Base-by-base conservation (phyloP, 2,329 filamentous ascomycete genomes). In the Neodidymelliopsis sp. region DNA sequence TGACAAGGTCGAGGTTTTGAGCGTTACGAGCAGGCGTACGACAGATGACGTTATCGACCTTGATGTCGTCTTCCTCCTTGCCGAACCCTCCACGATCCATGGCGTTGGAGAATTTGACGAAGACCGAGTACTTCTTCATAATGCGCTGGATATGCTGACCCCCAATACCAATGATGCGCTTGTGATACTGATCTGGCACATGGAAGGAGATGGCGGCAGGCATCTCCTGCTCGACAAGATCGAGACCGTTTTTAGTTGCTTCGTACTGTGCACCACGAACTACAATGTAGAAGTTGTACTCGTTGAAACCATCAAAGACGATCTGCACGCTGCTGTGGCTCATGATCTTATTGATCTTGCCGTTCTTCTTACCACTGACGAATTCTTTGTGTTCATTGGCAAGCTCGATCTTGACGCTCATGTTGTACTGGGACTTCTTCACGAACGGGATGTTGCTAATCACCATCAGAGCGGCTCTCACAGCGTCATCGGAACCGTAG, bases 341-440 rank as follows among this genome's bases (percentile, higher is more conserved):
- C 94, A 99, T 99, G 67, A 99, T 99, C 81, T 99, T 99, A 81
- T 99, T 99, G 75, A 99, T 99, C 79, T 99, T 99, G 75, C 94
- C 94, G 66, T 99, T 99, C 81, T 99, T 99, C 81, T 99, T 99
- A 62, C 94, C 94, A 63, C 92, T 97, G 48, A 99, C 94, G 71
- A 99, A 99, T 70, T 99, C 94, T 75, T 99, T 99, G 79, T 99
- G 94, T 77, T 99, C 94, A 69, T 97, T 97, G 67, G 94, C 94
- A 47, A 99, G 87, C 78, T 99, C 94, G 56, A 99, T 96, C 80
- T 97, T 97, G 69, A 99, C 93, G 47, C 92, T 86, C 71, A 99
- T 95, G 71, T 95, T 92, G 67, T 95, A 96, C 60, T 90, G 89
- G 30, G 89, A 86, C 63, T 91, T 88, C 58, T 88, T 87, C 52